Conservation (phyloP, 163 green algal genomes). For the Chlorella variabilis region DNA sequence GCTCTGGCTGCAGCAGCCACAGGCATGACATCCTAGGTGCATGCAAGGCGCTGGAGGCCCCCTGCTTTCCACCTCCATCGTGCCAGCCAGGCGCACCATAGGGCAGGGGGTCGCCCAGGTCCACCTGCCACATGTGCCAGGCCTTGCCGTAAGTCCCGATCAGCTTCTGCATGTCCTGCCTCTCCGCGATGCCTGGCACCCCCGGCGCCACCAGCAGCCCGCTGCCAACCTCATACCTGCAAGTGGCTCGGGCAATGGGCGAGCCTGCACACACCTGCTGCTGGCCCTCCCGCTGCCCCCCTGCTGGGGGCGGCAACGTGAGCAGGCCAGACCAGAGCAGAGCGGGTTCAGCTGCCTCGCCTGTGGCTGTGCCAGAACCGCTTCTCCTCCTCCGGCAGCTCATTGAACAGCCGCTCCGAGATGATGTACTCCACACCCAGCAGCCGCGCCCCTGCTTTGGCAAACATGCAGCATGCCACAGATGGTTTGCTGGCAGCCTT, state of each 20-base stretch:
- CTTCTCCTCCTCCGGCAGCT: slow-evolving; percentile 76
- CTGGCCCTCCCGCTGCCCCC: too few species aligned
- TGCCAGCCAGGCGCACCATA: slow-evolving; percentile 9
- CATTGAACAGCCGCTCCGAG: slow-evolving; percentile 64
- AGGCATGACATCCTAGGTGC: too few species aligned
- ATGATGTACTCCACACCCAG: slow-evolving; percentile 85
- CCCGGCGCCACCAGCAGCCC: slow-evolving; percentile 58
- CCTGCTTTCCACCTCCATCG: neutral
- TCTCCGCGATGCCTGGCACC: slow-evolving; percentile 61
- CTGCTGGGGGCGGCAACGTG: too few species aligned
- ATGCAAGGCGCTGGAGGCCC: too few species aligned
- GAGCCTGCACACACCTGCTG: neutral
- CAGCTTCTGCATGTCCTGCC: slow-evolving; percentile 72
- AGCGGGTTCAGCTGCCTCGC: neutral
- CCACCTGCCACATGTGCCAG: slow-evolving; percentile 81
- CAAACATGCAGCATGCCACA: too few species aligned
- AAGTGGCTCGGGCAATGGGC: neutral
- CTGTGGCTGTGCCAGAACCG: slow-evolving; percentile 79
- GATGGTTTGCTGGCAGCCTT: too few species aligned
- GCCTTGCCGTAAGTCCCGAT: slow-evolving; percentile 72
- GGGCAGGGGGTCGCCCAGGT: slow-evolving; percentile 71
- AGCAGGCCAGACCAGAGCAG: neutral
- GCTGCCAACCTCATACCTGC: slow-evolving; percentile 68
- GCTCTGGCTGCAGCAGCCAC: too few species aligned
- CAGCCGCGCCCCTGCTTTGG: slow-evolving; percentile 61